These are phyloP conservation scores for Asterella californica DNA, from an alignment of 225 moss, liverwort and hornwort species.

Conservation along the genomic window DNA sequence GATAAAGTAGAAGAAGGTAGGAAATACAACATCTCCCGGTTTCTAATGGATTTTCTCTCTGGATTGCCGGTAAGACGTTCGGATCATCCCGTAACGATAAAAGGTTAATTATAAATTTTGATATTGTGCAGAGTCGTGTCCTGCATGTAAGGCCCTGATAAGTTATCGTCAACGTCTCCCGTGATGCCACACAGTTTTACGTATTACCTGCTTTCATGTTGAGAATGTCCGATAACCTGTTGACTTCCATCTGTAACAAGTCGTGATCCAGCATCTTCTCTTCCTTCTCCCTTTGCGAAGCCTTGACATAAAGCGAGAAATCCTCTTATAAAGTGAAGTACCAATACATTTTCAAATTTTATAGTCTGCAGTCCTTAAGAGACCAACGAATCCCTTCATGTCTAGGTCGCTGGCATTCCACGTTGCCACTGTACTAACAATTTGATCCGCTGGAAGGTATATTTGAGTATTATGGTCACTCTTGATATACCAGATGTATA, in stretches of 20 bases:
- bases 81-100: no score
- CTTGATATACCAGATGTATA: no score
- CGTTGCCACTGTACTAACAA: background rate
- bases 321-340: background rate
- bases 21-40: no score
- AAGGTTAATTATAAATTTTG: no score
- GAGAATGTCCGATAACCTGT: constrained; percentile 66
- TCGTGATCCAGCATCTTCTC: constrained; percentile 73
- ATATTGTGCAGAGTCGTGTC: no score
- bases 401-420: background rate
- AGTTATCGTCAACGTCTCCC: no score
- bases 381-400: background rate
- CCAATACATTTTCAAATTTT: background rate
- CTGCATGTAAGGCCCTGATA: no score
- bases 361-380: background rate
- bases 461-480: no score
- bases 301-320: constrained; percentile 25
- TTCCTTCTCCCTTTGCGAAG: constrained; percentile 70
- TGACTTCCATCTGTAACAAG: constrained; percentile 92
- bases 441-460: no score
- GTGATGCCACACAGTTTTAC: background rate
- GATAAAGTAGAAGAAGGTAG: no score
- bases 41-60: no score
- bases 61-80: no score
- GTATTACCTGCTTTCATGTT: constrained; percentile 75